Conservation (phyloP, 1,139 yeast genomes). For the Hanseniaspora uvarum region DNA sequence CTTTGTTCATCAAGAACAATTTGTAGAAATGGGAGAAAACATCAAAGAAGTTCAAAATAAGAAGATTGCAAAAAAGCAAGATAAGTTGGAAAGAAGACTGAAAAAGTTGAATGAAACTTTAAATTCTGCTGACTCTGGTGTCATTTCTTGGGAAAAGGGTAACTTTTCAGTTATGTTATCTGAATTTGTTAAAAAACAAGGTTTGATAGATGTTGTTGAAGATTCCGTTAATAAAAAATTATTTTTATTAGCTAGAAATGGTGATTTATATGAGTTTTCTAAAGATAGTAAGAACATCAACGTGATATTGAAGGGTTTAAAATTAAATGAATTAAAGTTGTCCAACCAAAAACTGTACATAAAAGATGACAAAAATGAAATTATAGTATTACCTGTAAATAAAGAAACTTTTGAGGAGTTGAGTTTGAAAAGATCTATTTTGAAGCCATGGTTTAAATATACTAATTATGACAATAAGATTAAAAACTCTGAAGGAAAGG, state of each 20-base stretch:
- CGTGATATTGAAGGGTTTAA: slow-evolving; percentile 29
- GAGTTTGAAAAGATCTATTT: slow-evolving; percentile 21
- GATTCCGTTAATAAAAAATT: background rate
- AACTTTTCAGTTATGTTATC: background rate
- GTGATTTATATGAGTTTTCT: slow-evolving; percentile 18
- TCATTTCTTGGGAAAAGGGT: slow-evolving; percentile 11
- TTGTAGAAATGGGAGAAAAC: slow-evolving; percentile 10
- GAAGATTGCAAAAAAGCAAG: slow-evolving; percentile 9
- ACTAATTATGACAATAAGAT: slow-evolving; percentile 24
- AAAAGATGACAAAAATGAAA: slow-evolving; percentile 51
- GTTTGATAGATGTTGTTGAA: slow-evolving; percentile 4
- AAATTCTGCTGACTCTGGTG: background rate
- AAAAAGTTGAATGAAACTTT: slow-evolving; percentile 4
- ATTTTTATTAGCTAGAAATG: slow-evolving; percentile 25
- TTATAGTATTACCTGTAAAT: slow-evolving; percentile 40
- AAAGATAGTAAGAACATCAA: slow-evolving; percentile 21
- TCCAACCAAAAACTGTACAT: slow-evolving; percentile 41
- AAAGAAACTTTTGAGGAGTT: slow-evolving; percentile 18
- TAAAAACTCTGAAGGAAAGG: slow-evolving; percentile 19
- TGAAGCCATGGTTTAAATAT: slow-evolving; percentile 25
- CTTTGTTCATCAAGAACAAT: slow-evolving; percentile 10
- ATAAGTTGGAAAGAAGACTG: slow-evolving; percentile 2
- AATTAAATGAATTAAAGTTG: slow-evolving; percentile 38
- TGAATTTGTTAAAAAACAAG: background rate
- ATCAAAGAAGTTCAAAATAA: slow-evolving; percentile 11